These are phyloP conservation scores for Phanerochaete carnosa DNA, from an alignment of 768 basidiomycete genomes.

Conservation along the genomic window DNA sequence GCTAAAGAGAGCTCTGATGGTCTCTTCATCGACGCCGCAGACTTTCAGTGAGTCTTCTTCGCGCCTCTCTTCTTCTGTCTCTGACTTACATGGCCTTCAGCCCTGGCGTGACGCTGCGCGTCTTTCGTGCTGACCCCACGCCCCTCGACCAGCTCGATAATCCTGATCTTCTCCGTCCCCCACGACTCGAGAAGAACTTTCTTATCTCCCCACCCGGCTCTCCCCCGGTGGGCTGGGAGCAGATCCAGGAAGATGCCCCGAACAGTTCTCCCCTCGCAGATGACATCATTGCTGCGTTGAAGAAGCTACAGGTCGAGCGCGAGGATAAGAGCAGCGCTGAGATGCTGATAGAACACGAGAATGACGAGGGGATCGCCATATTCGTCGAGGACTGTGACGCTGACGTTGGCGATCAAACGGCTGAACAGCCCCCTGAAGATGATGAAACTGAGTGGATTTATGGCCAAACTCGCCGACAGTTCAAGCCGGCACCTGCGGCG, in stretches of 20 bases:
- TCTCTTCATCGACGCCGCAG: slow-evolving; percentile 51
- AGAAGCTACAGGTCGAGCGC: slow-evolving; percentile 58
- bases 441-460: slow-evolving; percentile 51
- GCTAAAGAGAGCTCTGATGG: slow-evolving; percentile 69
- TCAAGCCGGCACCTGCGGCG: slow-evolving; percentile 23
- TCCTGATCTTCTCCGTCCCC: slow-evolving; percentile 66
- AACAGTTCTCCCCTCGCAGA: slow-evolving; percentile 80
- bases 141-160: slow-evolving; percentile 41
- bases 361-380: slow-evolving; percentile 65
- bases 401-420: slow-evolving; percentile 25
- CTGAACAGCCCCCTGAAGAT: slow-evolving; percentile 19
- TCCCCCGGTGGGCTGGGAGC: slow-evolving; percentile 97
- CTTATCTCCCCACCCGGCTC: slow-evolving; percentile 97
- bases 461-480: slow-evolving; percentile 35
- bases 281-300: slow-evolving; percentile 80
- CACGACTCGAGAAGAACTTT: slow-evolving; percentile 86
- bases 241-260: slow-evolving; percentile 84
- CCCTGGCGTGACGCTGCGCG: slow-evolving; percentile 50
- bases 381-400: slow-evolving; percentile 74
- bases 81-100: slow-evolving; percentile 31
- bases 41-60: slow-evolving; percentile 38
- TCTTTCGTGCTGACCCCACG: slow-evolving; percentile 72
- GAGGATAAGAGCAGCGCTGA: slow-evolving; percentile 38
- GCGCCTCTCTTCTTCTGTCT: not conserved
- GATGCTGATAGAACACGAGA: slow-evolving; percentile 60